Evolutionary conservation across 768 basidiomycete genomes (phyloP).

Genomic region (Postia placenta): DNA sequence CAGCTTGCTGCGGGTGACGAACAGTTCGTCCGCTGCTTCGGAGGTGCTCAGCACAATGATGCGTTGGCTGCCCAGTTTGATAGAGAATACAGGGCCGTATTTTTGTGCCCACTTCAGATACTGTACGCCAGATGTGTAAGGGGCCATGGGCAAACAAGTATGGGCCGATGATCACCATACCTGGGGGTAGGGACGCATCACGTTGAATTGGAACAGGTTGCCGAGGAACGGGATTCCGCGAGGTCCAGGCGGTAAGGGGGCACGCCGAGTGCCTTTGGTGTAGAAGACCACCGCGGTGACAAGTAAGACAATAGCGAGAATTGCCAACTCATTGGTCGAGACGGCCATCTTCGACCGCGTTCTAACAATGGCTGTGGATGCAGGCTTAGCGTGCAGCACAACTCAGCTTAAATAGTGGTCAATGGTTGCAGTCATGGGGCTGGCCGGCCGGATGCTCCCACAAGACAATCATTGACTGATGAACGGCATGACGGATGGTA

Average conservation of each 20-base stretch:
- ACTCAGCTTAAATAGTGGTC: no score
- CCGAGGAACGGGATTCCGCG: conserved; percentile 26
- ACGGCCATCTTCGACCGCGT: no score
- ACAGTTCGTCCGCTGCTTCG: conserved; percentile 14
- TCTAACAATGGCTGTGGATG: no score
- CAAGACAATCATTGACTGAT: no score
- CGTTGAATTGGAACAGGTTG: conserved; percentile 21
- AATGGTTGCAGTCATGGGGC: no score
- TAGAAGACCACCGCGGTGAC: no score
- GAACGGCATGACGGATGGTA: no score
- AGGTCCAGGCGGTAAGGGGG: conserved; percentile 31
- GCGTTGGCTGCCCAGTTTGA: conserved; percentile 18
- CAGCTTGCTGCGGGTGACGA: conserved; percentile 20
- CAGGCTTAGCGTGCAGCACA: no score
- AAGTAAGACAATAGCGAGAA: no score
- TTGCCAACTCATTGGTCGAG: no score
- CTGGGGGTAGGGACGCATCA: neutral
- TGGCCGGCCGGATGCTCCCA: no score
- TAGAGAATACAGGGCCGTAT: conserved; percentile 25
- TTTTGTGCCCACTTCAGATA: conserved; percentile 24
- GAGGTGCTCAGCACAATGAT: conserved; percentile 17
- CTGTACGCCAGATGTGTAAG: conserved; percentile 8
- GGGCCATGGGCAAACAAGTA: neutral
- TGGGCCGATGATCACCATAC: neutral
- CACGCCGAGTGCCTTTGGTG: no score